Evolutionary conservation across 192 early-diverging fungal genomes (phyloP), one percentile per base, ranked within the genome.

Genomic region (Phlyctochytrium arcticum): DNA sequence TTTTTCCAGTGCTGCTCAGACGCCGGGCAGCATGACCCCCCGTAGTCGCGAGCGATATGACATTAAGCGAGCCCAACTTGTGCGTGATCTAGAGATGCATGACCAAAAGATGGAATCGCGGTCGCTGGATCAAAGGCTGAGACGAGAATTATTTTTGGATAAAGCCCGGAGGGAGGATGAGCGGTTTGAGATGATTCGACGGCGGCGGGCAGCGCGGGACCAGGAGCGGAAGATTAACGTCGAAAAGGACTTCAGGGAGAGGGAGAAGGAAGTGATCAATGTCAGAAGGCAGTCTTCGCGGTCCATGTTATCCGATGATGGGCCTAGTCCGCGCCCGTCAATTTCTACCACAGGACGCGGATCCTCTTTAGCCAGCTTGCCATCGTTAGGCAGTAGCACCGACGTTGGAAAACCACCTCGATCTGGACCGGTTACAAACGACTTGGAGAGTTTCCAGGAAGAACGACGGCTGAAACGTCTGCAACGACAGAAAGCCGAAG

Each of bases 1-100:
- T 17, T 26, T 36, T 17, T 17, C 17, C 29, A 36, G 35, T 47
- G 35, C 42, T 10, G 21, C 19, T 21, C n/a, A 23, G 35, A 64
- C 62, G 6, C 62, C 62, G n/a, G 62, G 62, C 0, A 37, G 34
- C n/a, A 64, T 64, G 62, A 64, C 62, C 0, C 62, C 62, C 6
- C 50, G 49, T 24, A 36, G 49, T 29, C 48, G 50, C 2, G 49
- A 19, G 21, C 48, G 62, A 15, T 64, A 64, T 42, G 62, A 64
- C 50, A 6, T 53, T 9, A 54, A 34, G 6, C 62, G 62, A 15
- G 49, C 24, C 31, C n/a, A 26, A 10, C 39, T 64, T 8, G 15
- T 64, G 29, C 26, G n/a, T 17, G 62, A 64, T 26, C 48, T 64
- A 7, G 36, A 64, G 21, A 10, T n/a, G 23, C 62, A 64, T 32